These are phyloP conservation scores for Dictyostelium brefeldianum DNA, from an alignment of 78 protist species.

Conservation along the genomic window DNA sequence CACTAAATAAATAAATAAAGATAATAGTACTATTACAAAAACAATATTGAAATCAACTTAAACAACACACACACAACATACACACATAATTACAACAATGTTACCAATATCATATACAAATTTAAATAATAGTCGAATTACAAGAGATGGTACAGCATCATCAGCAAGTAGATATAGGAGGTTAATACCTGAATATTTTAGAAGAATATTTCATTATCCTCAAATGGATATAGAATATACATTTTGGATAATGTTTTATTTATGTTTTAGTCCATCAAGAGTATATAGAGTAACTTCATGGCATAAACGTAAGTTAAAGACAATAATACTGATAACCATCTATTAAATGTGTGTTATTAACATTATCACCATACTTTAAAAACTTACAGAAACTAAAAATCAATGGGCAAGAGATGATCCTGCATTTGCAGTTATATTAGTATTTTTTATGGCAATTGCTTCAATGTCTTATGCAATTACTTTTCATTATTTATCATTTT, in stretches of 20 bases:
- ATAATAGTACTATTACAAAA: not conserved
- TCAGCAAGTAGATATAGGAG: constrained; percentile 33
- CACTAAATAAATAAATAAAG: no score
- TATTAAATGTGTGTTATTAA: not conserved
- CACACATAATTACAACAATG: not conserved
- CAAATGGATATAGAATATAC: constrained; percentile 95
- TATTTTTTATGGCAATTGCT: constrained; percentile 83
- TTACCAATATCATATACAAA: constrained; percentile 45
- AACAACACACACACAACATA: not conserved
- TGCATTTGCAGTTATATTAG: constrained; percentile 91
- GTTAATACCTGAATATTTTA: constrained; percentile 77
- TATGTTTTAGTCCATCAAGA: constrained; percentile 84
- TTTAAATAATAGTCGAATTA: constrained; percentile 5
- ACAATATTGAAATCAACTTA: not conserved
- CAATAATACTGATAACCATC: not conserved
- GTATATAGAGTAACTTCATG: constrained; percentile 88
- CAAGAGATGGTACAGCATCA: constrained; percentile 15
- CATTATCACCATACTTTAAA: not conserved
- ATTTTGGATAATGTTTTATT: constrained; percentile 88
- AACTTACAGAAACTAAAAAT: constrained; percentile 88
- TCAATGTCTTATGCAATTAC: constrained; percentile 84
- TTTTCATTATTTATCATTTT: constrained; percentile 59
- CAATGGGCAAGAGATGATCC: constrained; percentile 99
- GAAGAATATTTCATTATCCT: constrained; percentile 74
- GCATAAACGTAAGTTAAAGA: constrained; percentile 83